phyloP scores from a whole-genome alignment of 805 yeast species.

The Suhomyces sp. region DNA sequence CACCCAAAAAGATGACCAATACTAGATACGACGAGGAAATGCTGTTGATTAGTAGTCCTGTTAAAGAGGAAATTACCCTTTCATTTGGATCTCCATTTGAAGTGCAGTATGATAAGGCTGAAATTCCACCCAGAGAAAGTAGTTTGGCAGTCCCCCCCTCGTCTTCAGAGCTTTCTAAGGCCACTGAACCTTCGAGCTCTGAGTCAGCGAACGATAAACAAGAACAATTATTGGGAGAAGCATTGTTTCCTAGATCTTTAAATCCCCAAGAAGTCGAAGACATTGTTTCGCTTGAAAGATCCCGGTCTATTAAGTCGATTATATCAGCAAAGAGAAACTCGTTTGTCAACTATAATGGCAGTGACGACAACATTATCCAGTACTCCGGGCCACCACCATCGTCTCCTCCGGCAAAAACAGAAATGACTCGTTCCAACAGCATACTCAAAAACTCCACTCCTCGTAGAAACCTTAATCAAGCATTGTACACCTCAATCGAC shows the following conservation, averaged over 20 bases:
- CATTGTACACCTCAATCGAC: slow-evolving; percentile 8
- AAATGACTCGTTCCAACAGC: slow-evolving; percentile 33
- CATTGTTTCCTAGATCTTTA: slow-evolving; percentile 68
- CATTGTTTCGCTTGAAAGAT: slow-evolving; percentile 68
- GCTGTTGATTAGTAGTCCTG: slow-evolving; percentile 18
- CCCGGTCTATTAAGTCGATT: slow-evolving; percentile 56
- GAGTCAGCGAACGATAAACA: background rate
- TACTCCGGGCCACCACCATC: slow-evolving; percentile 16
- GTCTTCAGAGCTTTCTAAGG: background rate
- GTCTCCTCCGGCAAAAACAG: slow-evolving; percentile 10
- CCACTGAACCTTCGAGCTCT: background rate
- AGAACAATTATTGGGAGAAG: slow-evolving; percentile 40
- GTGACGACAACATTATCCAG: slow-evolving; percentile 39
- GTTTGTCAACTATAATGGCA: slow-evolving; percentile 38
- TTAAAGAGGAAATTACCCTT: slow-evolving; percentile 1
- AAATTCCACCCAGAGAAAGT: background rate
- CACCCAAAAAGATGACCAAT: slow-evolving; percentile 22
- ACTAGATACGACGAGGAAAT: slow-evolving; percentile 28
- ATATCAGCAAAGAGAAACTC: slow-evolving; percentile 35
- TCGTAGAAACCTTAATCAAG: slow-evolving; percentile 14
- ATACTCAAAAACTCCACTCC: slow-evolving; percentile 37
- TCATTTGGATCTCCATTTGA: slow-evolving; percentile 33
- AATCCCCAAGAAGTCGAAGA: slow-evolving; percentile 69
- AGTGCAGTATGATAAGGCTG: slow-evolving; percentile 13
- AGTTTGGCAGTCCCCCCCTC: background rate